Evolutionary conservation across 169 alveolate genomes (phyloP).

Genomic region (Amoebophrya sp.): DNA sequence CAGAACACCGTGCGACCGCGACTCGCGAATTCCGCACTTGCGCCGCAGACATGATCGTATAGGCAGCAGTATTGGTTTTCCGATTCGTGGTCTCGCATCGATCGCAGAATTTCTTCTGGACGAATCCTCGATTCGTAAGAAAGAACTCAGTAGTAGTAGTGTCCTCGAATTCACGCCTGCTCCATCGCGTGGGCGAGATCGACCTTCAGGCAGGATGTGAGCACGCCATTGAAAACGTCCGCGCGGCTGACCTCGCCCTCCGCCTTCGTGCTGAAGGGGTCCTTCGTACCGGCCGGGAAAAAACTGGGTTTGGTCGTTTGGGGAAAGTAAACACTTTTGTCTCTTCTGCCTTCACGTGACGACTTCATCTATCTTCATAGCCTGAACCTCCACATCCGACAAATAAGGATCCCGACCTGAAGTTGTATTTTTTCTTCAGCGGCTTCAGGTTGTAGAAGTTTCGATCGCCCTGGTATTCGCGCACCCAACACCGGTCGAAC

Average conservation of each 20-base stretch:
- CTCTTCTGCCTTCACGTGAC: no score
- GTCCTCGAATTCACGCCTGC: no score
- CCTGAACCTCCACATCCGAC: neutral
- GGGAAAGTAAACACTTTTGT: neutral
- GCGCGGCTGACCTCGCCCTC: neutral
- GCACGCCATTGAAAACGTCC: neutral
- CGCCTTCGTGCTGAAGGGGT: neutral
- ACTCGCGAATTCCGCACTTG: no score
- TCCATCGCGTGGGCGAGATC: neutral
- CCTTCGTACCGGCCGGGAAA: neutral
- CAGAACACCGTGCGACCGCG: no score
- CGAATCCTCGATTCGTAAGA: no score
- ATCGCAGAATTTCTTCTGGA: no score
- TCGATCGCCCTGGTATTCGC: neutral
- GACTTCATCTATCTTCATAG: neutral
- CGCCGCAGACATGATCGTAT: no score
- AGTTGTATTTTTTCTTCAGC: neutral
- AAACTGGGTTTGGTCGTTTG: neutral
- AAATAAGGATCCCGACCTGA: neutral
- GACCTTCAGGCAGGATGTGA: neutral
- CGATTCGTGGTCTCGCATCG: no score
- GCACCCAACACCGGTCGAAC: neutral
- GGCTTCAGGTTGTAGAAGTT: neutral
- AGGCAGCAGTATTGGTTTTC: no score
- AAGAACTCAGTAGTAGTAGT: no score